Evolutionary conservation across 805 yeast genomes (phyloP).

Genomic region (Cyberlindnera galapagoensis): DNA sequence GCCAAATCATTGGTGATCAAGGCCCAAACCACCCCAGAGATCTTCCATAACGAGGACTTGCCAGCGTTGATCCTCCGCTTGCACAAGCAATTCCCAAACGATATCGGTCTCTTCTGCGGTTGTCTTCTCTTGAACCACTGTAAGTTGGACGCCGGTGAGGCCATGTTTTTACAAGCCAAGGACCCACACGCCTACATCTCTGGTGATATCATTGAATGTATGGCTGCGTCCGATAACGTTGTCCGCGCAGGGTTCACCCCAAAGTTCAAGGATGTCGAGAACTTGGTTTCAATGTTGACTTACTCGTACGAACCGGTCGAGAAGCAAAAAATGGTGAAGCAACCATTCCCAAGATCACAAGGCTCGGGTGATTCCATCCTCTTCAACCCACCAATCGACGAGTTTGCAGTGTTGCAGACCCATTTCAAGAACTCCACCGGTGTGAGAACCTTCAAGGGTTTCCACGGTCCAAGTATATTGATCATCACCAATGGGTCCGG

Average conservation of each 20-base stretch:
- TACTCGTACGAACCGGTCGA: conserved; percentile 84
- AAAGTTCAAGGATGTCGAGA: conserved; percentile 91
- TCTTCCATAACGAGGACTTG: conserved; percentile 47
- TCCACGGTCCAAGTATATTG: conserved; percentile 84
- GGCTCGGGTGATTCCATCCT: conserved; percentile 65
- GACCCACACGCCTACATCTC: conserved; percentile 97
- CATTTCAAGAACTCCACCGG: conserved; percentile 47
- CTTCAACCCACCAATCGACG: conserved; percentile 95
- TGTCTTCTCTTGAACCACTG: conserved; percentile 89
- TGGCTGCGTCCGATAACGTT: conserved; percentile 99
- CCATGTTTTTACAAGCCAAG: conserved; percentile 92
- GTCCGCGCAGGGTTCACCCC: conserved; percentile 99
- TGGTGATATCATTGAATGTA: conserved; percentile 98
- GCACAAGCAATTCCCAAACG: conserved; percentile 85
- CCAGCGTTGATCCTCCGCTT: conserved; percentile 72
- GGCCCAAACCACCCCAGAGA: conserved; percentile 50
- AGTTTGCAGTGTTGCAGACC: conserved; percentile 88
- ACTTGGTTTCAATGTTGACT: conserved; percentile 85
- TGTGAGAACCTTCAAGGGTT: conserved; percentile 47
- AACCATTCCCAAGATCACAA: conserved; percentile 39
- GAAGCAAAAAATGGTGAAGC: conserved; percentile 83
- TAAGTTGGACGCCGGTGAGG: conserved; percentile 78
- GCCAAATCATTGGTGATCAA: conserved; percentile 64
- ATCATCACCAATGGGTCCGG: conserved; percentile 84
- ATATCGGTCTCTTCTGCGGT: conserved; percentile 94